These are phyloP conservation scores for Rhizopus arrhizus DNA, from an alignment of 371 early-diverging fungal genomes.

Conservation along the genomic window DNA sequence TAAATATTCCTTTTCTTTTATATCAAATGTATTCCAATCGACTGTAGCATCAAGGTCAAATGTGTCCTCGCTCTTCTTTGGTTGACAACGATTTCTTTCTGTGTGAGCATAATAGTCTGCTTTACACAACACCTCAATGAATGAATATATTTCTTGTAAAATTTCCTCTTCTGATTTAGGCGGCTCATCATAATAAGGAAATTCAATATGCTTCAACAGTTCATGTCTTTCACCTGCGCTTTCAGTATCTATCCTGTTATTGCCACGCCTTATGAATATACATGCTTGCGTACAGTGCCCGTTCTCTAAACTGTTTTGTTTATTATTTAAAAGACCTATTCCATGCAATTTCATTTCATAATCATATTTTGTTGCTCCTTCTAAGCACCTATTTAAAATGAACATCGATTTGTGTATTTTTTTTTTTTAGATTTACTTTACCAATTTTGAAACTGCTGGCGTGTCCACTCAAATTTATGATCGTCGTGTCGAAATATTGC, in stretches of 20 bases:
- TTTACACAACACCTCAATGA: constrained; percentile 27
- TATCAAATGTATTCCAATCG: constrained; percentile 5
- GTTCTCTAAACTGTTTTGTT: constrained; percentile 32
- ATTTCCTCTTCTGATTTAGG: constrained; percentile 19
- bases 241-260: not conserved
- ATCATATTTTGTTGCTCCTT: constrained; percentile 60
- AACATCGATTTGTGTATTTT: constrained; percentile 2
- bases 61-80: not conserved
- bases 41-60: not conserved
- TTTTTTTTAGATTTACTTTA: constrained; percentile 25
- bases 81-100: not conserved
- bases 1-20: not conserved
- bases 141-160: constrained; percentile 24
- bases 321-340: constrained; percentile 61
- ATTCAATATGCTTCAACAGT: constrained; percentile 36
- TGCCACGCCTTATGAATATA: constrained; percentile 45
- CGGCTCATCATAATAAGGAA: constrained; percentile 38
- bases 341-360: constrained; percentile 71
- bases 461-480: constrained; percentile 94
- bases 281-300: constrained; percentile 87
- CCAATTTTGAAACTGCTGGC: constrained; percentile 81
- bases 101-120: constrained; percentile 15
- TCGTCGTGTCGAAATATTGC: constrained; percentile 77
- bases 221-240: constrained; percentile 21
- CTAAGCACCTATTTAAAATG: constrained; percentile 42